Evolutionary conservation across 2,329 filamentous ascomycete genomes (phyloP).

Genomic region (Anthostomella pinea): DNA sequence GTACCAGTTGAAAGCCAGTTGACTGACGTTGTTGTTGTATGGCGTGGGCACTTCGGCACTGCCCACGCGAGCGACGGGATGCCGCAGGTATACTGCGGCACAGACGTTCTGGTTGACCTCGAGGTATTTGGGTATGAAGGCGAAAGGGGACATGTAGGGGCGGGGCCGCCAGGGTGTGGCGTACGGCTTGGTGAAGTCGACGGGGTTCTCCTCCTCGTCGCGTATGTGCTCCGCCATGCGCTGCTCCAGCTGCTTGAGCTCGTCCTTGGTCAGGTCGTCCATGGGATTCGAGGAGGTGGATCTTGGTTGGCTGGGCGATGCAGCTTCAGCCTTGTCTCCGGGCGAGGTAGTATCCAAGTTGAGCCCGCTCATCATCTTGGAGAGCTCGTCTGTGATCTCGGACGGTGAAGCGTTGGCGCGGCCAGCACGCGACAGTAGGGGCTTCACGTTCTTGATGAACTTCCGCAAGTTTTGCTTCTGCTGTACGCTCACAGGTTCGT

Average conservation of each 20-base stretch:
- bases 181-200: constrained; percentile 78
- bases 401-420: constrained; percentile 31
- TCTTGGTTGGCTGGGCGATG: too few species aligned
- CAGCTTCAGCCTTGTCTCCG: too few species aligned
- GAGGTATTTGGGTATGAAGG: constrained; percentile 90
- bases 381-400: constrained; percentile 53
- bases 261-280: constrained; percentile 47
- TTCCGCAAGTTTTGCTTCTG: constrained; percentile 73
- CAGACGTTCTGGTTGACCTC: constrained; percentile 98
- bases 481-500: constrained; percentile 59
- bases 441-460: constrained; percentile 65
- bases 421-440: constrained; percentile 56
- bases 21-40: constrained; percentile 66
- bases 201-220: constrained; percentile 69
- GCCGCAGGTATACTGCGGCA: constrained; percentile 88
- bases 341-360: constrained; percentile 34
- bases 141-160: constrained; percentile 85
- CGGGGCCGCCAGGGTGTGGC: constrained; percentile 86
- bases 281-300: constrained; percentile 19
- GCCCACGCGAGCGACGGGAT: constrained; percentile 85
- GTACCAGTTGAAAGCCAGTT: constrained; percentile 93
- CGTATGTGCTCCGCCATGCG: constrained; percentile 60
- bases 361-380: constrained; percentile 46
- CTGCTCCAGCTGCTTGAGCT: constrained; percentile 50
- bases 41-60: constrained; percentile 81